Percentiles rank a stretch among this genome's conserved stretches.
Conservation (phyloP, 176 grass and related monocot genomes). For the Hyparrhenia diplandra region DNA sequence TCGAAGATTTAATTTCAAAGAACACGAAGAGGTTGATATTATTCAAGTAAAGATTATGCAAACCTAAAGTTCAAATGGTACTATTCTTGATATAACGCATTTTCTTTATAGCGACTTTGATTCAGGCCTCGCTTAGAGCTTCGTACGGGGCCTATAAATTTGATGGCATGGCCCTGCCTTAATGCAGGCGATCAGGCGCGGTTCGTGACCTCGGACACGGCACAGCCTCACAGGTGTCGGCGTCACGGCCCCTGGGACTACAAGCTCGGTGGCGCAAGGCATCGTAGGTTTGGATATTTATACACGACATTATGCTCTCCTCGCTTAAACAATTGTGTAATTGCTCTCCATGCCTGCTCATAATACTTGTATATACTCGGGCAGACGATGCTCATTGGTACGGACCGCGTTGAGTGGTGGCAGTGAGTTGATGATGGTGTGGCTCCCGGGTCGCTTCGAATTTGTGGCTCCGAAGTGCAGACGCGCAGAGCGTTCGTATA, state of each 20-base stretch:
- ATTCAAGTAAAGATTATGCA: too few species aligned
- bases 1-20: too few species aligned
- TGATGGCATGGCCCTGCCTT: too few species aligned
- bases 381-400: background rate
- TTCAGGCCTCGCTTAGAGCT: too few species aligned
- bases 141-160: too few species aligned
- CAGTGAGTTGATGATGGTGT: background rate
- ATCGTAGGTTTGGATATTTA: background rate
- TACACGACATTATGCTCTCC: background rate
- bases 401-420: background rate
- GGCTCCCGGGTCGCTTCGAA: background rate
- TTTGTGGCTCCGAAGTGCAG: background rate
- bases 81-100: too few species aligned
- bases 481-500: background rate
- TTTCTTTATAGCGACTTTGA: too few species aligned
- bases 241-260: background rate
- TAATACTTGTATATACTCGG: background rate
- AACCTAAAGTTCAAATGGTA: too few species aligned
- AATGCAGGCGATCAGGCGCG: background rate
- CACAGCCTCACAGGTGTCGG: conserved; percentile 23
- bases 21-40: too few species aligned
- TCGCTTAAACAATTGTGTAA: too few species aligned
- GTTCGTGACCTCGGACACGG: background rate
- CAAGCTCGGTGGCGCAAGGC: conserved; percentile 8
- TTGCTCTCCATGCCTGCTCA: too few species aligned